Evolutionary conservation across 352 stramenopile genomes (phyloP).

Genomic region (Pythium phragmitis): DNA sequence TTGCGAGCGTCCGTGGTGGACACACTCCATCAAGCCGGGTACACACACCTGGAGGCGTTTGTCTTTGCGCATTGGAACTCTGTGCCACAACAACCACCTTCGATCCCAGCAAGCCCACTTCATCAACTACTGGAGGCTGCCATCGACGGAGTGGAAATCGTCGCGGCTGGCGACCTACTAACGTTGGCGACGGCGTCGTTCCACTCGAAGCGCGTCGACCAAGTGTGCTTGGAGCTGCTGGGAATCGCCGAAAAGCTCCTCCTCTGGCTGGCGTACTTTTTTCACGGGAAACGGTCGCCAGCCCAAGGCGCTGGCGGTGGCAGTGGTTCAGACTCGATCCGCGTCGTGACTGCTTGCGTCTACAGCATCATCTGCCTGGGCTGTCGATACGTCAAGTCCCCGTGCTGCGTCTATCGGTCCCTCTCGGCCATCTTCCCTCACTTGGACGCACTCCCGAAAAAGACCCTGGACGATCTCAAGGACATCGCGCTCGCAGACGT

Average conservation of each 20-base stretch:
- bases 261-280: constrained; percentile 68
- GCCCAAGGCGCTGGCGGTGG: not conserved
- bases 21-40: constrained; percentile 47
- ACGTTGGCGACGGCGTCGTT: constrained; percentile 46
- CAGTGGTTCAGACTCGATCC: constrained; percentile 49
- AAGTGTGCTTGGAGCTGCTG: constrained; percentile 66
- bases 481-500: constrained; percentile 54
- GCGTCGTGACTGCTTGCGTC: constrained; percentile 57
- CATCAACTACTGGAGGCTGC: constrained; percentile 62
- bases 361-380: constrained; percentile 77
- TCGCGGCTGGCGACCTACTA: constrained; percentile 60
- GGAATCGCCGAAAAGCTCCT: constrained; percentile 48
- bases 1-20: constrained; percentile 44
- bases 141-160: constrained; percentile 44
- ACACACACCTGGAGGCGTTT: constrained; percentile 57
- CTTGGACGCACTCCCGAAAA: constrained; percentile 54
- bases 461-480: constrained; percentile 47
- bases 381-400: constrained; percentile 58
- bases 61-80: constrained; percentile 48
- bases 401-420: constrained; percentile 69
- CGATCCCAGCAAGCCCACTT: constrained; percentile 31
- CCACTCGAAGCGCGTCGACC: constrained; percentile 61
- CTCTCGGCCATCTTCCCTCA: constrained; percentile 72
- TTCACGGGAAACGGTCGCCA: constrained; percentile 39
- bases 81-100: not conserved